phyloP scores from a whole-genome alignment of 2,329 filamentous ascomycete genomes.

The Magnaporthiopsis rhizophila region DNA sequence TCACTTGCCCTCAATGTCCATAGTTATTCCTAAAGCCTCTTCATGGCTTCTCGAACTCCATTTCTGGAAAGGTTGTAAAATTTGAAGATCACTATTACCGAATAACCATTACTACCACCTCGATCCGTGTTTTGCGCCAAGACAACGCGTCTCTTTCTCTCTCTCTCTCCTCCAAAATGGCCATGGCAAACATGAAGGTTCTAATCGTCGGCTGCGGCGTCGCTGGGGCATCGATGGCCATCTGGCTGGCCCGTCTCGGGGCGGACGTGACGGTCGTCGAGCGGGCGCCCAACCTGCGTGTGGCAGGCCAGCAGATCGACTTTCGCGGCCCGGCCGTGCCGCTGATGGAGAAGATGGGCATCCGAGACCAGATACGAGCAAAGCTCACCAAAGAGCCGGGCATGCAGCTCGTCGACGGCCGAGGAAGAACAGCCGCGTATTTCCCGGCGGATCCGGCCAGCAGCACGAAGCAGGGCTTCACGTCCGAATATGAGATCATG shows the following conservation, averaged over 20 bases:
- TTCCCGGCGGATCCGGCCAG: constrained; percentile 30
- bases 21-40: too few relatives aligned
- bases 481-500: constrained; percentile 37
- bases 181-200: constrained; percentile 17
- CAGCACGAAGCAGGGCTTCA: constrained; percentile 13
- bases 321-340: constrained; percentile 42
- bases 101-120: too few relatives aligned
- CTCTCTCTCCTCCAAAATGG: too few relatives aligned
- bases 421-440: constrained; percentile 28
- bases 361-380: constrained; percentile 33
- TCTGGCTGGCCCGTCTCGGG: constrained; percentile 33
- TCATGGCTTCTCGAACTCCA: too few relatives aligned
- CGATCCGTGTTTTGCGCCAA: too few relatives aligned
- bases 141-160: too few relatives aligned
- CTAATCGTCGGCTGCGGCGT: constrained; percentile 28
- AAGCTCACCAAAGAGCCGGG: constrained; percentile 28
- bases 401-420: constrained; percentile 31
- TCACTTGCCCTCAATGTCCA: too few relatives aligned
- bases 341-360: constrained; percentile 42
- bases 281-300: constrained; percentile 30
- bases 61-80: too few relatives aligned
- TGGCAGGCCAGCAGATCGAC: constrained; percentile 45
- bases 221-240: constrained; percentile 36
- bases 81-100: too few relatives aligned
- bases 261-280: constrained; percentile 35